These are phyloP conservation scores for Tricholoma flavovirens DNA, from an alignment of 768 basidiomycete species.

Conservation along the genomic window DNA sequence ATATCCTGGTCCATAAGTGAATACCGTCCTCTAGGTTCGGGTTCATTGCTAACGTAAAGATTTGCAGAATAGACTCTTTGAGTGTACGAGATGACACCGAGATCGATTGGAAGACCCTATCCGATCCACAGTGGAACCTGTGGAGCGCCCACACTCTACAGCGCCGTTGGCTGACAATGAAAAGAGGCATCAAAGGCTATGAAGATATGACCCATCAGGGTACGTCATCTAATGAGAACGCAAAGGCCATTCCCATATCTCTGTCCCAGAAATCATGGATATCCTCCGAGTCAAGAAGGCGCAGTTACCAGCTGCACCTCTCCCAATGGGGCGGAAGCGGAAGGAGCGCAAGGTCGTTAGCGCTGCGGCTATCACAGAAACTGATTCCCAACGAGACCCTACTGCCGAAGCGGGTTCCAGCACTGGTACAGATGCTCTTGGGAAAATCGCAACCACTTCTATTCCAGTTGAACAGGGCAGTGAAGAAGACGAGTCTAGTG, in stretches of 20 bases:
- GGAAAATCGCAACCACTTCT: constrained; percentile 1
- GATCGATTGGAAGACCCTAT: constrained; percentile 76
- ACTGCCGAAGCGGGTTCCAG: constrained; percentile 26
- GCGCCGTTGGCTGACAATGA: constrained; percentile 77
- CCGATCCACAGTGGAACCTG: constrained; percentile 73
- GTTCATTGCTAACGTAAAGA: background rate
- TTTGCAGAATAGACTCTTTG: constrained; percentile 60
- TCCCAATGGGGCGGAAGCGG: constrained; percentile 24
- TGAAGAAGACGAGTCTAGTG: constrained; percentile 12
- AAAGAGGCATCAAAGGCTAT: constrained; percentile 65
- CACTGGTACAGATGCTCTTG: constrained; percentile 23
- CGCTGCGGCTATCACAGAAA: constrained; percentile 42
- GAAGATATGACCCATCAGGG: constrained; percentile 81
- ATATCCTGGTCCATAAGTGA: constrained; percentile 78
- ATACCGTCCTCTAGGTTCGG: constrained; percentile 15
- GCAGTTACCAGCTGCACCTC: constrained; percentile 36
- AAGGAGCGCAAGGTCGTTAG: constrained; percentile 50
- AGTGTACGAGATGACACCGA: constrained; percentile 76
- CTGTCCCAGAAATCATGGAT: constrained; percentile 66
- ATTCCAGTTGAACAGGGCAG: constrained; percentile 8
- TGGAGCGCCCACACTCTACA: constrained; percentile 82
- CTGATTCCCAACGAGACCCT: background rate
- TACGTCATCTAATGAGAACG: constrained; percentile 21
- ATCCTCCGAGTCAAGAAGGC: constrained; percentile 73
- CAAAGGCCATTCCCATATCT: constrained; percentile 2